These are phyloP conservation scores for Ceraceosorus guamensis DNA, from an alignment of 1,284 basidiomycete species.

Conservation along the genomic window DNA sequence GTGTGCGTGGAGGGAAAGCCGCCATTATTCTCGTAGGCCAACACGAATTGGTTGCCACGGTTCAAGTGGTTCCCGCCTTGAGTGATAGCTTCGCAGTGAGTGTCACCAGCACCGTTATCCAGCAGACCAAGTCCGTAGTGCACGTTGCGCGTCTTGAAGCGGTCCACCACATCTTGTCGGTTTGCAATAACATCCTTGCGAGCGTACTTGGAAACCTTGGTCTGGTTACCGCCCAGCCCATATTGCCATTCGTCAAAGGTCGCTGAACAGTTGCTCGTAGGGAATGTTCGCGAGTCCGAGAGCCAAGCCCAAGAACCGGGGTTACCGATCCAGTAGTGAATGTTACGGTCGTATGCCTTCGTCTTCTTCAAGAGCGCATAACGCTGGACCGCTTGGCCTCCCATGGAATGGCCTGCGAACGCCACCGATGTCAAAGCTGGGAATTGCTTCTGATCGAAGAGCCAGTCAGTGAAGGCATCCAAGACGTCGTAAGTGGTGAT, in stretches of 20 bases:
- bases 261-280: conserved; percentile 13
- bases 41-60: conserved; percentile 27
- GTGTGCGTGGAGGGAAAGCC: conserved; percentile 28
- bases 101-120: conserved; percentile 42
- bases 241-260: conserved; percentile 26
- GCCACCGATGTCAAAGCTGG: conserved; percentile 28
- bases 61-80: conserved; percentile 40
- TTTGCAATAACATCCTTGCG: conserved; percentile 24
- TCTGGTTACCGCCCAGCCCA: conserved; percentile 21
- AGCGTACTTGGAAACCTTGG: conserved; percentile 21
- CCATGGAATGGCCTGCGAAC: conserved; percentile 40
- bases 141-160: conserved; percentile 26
- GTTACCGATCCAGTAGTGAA: conserved; percentile 36
- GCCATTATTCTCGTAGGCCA: conserved; percentile 12
- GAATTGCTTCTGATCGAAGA: conserved; percentile 34
- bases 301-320: conserved; percentile 39
- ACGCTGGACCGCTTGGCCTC: conserved; percentile 34
- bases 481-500: conserved; percentile 29
- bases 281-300: conserved; percentile 15
- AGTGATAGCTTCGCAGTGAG: conserved; percentile 24
- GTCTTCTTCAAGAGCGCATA: conserved; percentile 26
- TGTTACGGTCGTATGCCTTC: conserved; percentile 16
- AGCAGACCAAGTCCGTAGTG: conserved; percentile 34
- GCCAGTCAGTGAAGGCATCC: conserved; percentile 27
- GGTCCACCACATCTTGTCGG: conserved; percentile 16